These are phyloP conservation scores for Apocynum venetum DNA, from an alignment of 257 asterid species.

Conservation along the genomic window DNA sequence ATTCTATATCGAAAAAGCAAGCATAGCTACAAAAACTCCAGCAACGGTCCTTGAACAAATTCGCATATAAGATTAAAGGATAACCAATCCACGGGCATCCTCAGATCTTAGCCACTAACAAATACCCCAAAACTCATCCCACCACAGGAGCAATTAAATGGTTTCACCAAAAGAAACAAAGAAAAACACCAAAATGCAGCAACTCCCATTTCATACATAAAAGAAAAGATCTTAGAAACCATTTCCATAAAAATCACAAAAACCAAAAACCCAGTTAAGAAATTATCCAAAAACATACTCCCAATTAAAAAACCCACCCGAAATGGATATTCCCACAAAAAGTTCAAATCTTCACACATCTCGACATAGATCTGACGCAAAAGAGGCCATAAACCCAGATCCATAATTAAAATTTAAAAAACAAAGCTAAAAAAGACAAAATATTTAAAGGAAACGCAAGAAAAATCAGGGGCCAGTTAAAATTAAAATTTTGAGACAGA, in stretches of 20 bases:
- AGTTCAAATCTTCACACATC: slow-evolving; percentile 28
- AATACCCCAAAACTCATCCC: slow-evolving; percentile 22
- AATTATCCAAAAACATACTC: not conserved
- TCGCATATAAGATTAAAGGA: not conserved
- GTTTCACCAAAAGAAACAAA: too few species aligned
- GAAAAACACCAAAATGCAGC: not conserved
- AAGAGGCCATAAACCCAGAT: slow-evolving; percentile 29
- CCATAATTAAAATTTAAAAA: slow-evolving; percentile 23
- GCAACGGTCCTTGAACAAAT: not conserved
- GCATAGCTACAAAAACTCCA: not conserved
- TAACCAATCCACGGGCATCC: not conserved
- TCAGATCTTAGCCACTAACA: not conserved
- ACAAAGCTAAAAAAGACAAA: slow-evolving; percentile 12
- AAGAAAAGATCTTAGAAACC: slow-evolving; percentile 3
- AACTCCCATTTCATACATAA: not conserved
- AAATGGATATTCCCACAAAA: slow-evolving; percentile 21
- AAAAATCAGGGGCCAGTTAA: slow-evolving; percentile 30
- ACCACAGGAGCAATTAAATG: not conserved
- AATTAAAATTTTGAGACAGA: slow-evolving; percentile 20
- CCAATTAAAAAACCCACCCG: slow-evolving; percentile 7
- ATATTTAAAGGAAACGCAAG: slow-evolving; percentile 17
- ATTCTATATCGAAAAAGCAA: not conserved
- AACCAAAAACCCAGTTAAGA: slow-evolving; percentile 8
- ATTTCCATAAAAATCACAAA: slow-evolving; percentile 9
- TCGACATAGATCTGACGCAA: slow-evolving; percentile 48